Evolutionary conservation across 2,329 filamentous ascomycete genomes (phyloP), one percentile per base, ranked within the genome.

Genomic region (Teratosphaeria pseudoeucalypti): DNA sequence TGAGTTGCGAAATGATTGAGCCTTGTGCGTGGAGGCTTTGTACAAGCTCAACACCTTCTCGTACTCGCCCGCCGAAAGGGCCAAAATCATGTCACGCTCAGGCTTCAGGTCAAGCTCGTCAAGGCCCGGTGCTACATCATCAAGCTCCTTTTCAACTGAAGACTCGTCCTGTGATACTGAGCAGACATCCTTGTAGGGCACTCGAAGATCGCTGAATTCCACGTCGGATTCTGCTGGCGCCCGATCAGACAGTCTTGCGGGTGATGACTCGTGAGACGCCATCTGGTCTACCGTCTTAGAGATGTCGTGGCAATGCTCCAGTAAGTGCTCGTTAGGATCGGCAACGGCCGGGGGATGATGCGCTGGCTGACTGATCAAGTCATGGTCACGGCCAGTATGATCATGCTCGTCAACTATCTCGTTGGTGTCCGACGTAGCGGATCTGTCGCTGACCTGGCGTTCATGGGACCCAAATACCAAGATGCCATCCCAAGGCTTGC

Each of bases 31-130:
- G 6, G 62, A 67, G 11, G 32, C 29, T 19, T 62, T 37, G 56
- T 72, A 73, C 23, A 71, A 29, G 0, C 63, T 55, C 4, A 71
- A 27, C 5, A 68, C 70, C n/a, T 62, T 52, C 1, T 59, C 29
- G 32, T 67, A 64, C 2, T 64, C 19, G 29, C 57, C 54, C 9
- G 61, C 54, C 3, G 70, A 70, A 3, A 70, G 32, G 4, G 64
- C 65, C 9, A 66, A 23, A 10, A 70, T 53, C 67, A 72, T 71
- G 4, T 67, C 59, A 26, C 63, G 53, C 27, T 6, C 12, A 32
- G 53, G n/a, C 27, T n/a, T 37, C 16, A 26, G 32, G 9, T 19
- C 16, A 1, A 19, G 43, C 16, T 49, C 43, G 7, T n/a, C 19
- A 49, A 19, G 16, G 10, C 26, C 32, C 32, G 16, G 26, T 29